These are phyloP conservation scores for Tuber microsphaerosporum DNA, from an alignment of 495 filamentous ascomycete genomes.

Conservation along the genomic window DNA sequence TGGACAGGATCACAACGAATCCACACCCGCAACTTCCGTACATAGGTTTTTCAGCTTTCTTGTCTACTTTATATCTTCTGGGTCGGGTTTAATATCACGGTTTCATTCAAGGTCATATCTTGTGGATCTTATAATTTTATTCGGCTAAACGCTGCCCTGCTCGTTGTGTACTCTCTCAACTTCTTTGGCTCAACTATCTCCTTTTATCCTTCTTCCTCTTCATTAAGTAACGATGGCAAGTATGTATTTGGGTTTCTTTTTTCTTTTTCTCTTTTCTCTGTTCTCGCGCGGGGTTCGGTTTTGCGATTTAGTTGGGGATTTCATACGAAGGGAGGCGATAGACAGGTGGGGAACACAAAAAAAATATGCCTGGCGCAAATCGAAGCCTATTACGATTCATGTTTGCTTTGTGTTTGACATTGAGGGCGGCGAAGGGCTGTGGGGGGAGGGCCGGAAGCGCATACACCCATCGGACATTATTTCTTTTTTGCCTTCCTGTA, in stretches of 20 bases:
- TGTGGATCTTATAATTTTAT: constrained; percentile 29
- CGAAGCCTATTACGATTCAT: constrained; percentile 19
- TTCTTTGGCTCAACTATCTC: constrained; percentile 9
- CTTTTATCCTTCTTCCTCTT: constrained; percentile 10
- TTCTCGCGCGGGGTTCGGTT: constrained; percentile 27
- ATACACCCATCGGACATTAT: constrained; percentile 17
- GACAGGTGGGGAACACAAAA: neutral
- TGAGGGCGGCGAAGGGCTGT: neutral
- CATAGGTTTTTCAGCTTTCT: constrained; percentile 35
- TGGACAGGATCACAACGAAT: constrained; percentile 11
- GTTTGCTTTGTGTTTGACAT: constrained; percentile 16
- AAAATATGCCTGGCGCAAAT: constrained; percentile 10
- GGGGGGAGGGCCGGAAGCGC: constrained; percentile 14
- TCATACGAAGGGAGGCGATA: constrained; percentile 7
- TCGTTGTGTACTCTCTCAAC: constrained; percentile 14
- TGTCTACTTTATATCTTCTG: constrained; percentile 37
- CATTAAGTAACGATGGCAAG: constrained; percentile 17
- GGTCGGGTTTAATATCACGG: constrained; percentile 39
- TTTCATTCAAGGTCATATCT: constrained; percentile 38
- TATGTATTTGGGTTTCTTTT: constrained; percentile 33
- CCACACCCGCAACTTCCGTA: constrained; percentile 35
- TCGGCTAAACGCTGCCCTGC: neutral
- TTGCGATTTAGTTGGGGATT: constrained; percentile 27
- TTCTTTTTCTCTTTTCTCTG: constrained; percentile 29
- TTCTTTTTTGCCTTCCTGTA: constrained; percentile 16